Evolutionary conservation across 768 basidiomycete genomes (phyloP).

Genomic region (Amanita rubescens): DNA sequence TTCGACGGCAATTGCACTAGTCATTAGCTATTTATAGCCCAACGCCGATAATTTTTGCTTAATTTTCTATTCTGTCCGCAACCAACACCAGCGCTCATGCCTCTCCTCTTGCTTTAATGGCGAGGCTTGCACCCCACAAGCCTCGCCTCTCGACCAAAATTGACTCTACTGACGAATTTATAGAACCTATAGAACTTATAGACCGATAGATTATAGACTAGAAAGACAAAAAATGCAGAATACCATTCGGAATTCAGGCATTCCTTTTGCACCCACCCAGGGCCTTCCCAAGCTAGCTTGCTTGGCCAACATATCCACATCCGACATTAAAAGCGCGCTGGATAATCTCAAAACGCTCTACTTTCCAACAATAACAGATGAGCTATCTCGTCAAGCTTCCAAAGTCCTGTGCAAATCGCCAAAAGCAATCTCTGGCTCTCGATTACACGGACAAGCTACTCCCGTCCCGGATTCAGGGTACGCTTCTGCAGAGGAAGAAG

Average conservation of each 20-base stretch:
- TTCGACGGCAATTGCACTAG: no score
- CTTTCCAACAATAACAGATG: slow-evolving; percentile 26
- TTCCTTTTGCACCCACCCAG: slow-evolving; percentile 32
- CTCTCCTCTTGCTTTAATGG: slow-evolving; percentile 46
- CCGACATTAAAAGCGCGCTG: slow-evolving; percentile 33
- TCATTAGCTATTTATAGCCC: no score
- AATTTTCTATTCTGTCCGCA: no score
- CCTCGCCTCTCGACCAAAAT: slow-evolving; percentile 19
- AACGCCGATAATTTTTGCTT: no score
- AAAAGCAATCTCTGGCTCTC: slow-evolving; percentile 10
- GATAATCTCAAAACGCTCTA: slow-evolving; percentile 43
- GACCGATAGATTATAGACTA: background rate
- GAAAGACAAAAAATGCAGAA: background rate
- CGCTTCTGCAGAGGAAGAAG: slow-evolving; percentile 64
- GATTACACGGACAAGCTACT: background rate
- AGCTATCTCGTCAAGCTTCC: slow-evolving; percentile 20
- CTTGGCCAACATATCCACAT: slow-evolving; percentile 27
- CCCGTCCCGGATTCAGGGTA: slow-evolving; percentile 67
- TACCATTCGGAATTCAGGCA: slow-evolving; percentile 12
- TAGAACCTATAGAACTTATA: slow-evolving; percentile 10
- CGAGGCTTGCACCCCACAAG: slow-evolving; percentile 34
- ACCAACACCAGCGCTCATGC: slow-evolving; percentile 25
- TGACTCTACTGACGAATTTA: slow-evolving; percentile 18
- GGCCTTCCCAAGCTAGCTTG: slow-evolving; percentile 51
- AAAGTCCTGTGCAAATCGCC: slow-evolving; percentile 30